These are phyloP conservation scores for Pleurotus citrinopileatus DNA, from an alignment of 768 basidiomycete genomes.

Conservation along the genomic window DNA sequence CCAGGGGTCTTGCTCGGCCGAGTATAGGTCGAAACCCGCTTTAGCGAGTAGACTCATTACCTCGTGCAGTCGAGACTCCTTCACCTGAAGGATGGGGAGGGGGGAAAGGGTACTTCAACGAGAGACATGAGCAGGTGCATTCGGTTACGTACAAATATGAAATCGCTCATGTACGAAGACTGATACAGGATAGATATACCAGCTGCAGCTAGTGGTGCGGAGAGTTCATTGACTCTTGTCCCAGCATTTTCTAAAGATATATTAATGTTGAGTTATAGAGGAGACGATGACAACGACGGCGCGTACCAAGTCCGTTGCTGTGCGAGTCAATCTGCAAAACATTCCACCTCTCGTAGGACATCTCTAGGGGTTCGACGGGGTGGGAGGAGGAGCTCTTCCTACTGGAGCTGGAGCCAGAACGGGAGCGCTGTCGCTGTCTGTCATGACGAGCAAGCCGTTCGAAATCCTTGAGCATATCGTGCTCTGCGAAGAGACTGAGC, in stretches of 20 bases:
- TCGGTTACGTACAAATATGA: constrained; percentile 61
- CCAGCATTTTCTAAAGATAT: constrained; percentile 58
- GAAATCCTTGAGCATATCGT: constrained; percentile 54
- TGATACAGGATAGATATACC: constrained; percentile 83
- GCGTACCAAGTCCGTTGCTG: constrained; percentile 62
- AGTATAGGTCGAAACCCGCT: constrained; percentile 67
- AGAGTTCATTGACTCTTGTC: constrained; percentile 71
- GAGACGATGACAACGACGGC: constrained; percentile 1
- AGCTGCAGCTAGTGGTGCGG: constrained; percentile 70
- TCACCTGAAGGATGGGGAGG: constrained; percentile 44
- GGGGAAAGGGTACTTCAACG: background rate
- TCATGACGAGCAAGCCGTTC: constrained; percentile 59
- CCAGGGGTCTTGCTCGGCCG: constrained; percentile 33
- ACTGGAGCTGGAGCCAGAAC: constrained; percentile 33
- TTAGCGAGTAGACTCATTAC: constrained; percentile 57
- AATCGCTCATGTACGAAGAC: constrained; percentile 81
- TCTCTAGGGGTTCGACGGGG: constrained; percentile 52
- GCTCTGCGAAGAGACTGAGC: constrained; percentile 71
- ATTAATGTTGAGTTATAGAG: constrained; percentile 12
- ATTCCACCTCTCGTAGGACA: constrained; percentile 73
- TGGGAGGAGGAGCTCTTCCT: constrained; percentile 21
- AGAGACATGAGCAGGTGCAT: constrained; percentile 12
- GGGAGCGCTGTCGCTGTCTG: constrained; percentile 40
- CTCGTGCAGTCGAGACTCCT: constrained; percentile 60
- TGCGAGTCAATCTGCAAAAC: constrained; percentile 83